A percentile compares a stretch with the other conserved stretches of the same genome.
These are phyloP conservation scores for Setaria italica DNA, from an alignment of 202 grass and related monocot genomes.

Conservation along the genomic window DNA sequence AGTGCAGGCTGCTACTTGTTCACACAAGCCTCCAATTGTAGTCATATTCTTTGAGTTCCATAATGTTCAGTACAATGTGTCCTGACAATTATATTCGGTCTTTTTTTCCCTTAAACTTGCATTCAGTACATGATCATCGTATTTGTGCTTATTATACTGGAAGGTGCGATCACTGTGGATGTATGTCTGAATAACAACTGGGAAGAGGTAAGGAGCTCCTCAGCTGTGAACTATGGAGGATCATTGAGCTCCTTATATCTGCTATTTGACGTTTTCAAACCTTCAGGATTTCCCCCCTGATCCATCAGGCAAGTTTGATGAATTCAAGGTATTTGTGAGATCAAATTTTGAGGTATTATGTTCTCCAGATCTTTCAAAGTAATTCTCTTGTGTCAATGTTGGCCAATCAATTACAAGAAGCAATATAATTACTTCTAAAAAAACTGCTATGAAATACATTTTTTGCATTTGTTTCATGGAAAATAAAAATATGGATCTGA, in stretches of 20 bases:
- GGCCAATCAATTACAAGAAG: no score
- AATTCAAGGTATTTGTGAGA: conserved; percentile 75
- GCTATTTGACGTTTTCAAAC: conserved; percentile 28
- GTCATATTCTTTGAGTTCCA: background rate
- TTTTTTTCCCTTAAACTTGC: conserved; percentile 50
- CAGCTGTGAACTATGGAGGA: background rate
- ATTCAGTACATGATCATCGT: conserved; percentile 68
- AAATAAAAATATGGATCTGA: no score
- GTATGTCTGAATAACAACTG: conserved; percentile 89
- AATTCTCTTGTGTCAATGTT: no score
- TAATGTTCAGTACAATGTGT: background rate
- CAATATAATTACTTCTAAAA: no score
- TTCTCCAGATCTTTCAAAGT: no score
- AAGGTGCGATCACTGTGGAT: conserved; percentile 70
- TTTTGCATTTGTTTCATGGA: no score
- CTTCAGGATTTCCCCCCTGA: conserved; percentile 88
- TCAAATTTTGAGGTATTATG: conserved; percentile 75
- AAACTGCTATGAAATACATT: no score
- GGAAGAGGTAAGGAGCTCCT: conserved; percentile 72
- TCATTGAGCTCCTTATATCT: conserved; percentile 11
- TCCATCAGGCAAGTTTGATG: conserved; percentile 81
- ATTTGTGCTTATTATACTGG: conserved; percentile 76
- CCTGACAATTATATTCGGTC: background rate
- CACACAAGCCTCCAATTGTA: background rate
- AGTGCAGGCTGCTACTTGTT: background rate